These are phyloP conservation scores for Echites panduratus DNA, from an alignment of 257 asterid genomes.

Conservation along the genomic window DNA sequence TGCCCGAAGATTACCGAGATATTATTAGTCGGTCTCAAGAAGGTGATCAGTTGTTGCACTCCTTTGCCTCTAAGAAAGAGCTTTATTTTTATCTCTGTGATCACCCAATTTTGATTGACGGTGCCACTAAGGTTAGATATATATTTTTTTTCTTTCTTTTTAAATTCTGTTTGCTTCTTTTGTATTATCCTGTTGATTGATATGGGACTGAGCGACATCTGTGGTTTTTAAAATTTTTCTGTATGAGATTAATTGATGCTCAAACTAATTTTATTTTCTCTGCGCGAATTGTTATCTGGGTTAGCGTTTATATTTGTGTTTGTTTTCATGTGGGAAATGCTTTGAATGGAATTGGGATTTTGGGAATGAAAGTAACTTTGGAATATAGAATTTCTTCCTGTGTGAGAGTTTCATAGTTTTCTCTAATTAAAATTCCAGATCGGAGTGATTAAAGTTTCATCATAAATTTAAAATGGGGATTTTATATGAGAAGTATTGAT, in stretches of 20 bases:
- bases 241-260: neutral
- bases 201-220: neutral
- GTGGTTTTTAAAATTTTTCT: neutral
- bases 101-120: constrained; percentile 54
- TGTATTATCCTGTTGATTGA: neutral
- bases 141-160: too few species aligned
- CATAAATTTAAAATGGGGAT: too few species aligned
- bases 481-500: too few species aligned
- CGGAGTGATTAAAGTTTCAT: too few species aligned
- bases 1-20: constrained; percentile 64
- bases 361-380: neutral
- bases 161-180: neutral
- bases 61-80: constrained; percentile 47
- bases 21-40: constrained; percentile 39
- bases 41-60: constrained; percentile 20
- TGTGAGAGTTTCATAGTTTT: neutral
- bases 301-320: neutral
- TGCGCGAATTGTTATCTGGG: neutral
- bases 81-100: constrained; percentile 53
- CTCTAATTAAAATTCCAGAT: too few species aligned
- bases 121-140: constrained; percentile 52
- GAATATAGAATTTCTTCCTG: neutral
- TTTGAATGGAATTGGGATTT: neutral
- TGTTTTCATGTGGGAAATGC: neutral
- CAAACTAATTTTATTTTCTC: neutral